Conservation (phyloP, 805 yeast genomes). For the Metschnikowia baotianmanensis region DNA sequence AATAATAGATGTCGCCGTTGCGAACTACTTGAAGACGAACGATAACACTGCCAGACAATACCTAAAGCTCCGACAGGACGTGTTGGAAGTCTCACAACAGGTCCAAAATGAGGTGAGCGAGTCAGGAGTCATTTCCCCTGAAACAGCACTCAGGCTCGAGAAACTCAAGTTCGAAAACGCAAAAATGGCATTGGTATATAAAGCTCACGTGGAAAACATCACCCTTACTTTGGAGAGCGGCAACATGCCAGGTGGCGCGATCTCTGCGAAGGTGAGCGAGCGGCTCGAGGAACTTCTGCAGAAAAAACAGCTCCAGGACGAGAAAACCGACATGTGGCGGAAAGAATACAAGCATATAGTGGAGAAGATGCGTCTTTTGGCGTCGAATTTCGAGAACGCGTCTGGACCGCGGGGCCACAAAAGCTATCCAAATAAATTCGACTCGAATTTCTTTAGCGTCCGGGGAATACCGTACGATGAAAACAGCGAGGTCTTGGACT, state of each 20-base stretch:
- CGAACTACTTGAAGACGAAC: conserved; percentile 29
- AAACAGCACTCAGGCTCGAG: conserved; percentile 16
- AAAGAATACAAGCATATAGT: conserved; percentile 35
- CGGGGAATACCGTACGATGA: conserved; percentile 9
- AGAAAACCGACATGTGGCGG: conserved; percentile 26
- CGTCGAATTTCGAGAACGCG: conserved; percentile 22
- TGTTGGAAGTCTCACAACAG: conserved; percentile 10
- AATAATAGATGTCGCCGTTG: conserved; percentile 31
- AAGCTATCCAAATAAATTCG: neutral
- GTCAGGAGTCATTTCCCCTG: conserved; percentile 11
- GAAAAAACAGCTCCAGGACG: conserved; percentile 16
- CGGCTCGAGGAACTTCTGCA: conserved; percentile 22
- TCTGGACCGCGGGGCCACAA: conserved; percentile 2
- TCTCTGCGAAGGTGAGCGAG: conserved; percentile 20
- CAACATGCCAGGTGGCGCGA: conserved; percentile 12
- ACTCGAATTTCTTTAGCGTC: neutral
- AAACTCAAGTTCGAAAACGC: conserved; percentile 32
- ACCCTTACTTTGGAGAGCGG: conserved; percentile 19
- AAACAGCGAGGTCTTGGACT: conserved; percentile 3
- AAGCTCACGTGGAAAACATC: conserved; percentile 25
- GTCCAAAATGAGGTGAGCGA: conserved; percentile 12
- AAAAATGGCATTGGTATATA: conserved; percentile 24
- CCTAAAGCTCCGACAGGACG: conserved; percentile 33
- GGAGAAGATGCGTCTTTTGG: conserved; percentile 31
- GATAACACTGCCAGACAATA: conserved; percentile 35